phyloP scores from a whole-genome alignment of 805 yeast genomes.

The Suhomyces sp. region DNA sequence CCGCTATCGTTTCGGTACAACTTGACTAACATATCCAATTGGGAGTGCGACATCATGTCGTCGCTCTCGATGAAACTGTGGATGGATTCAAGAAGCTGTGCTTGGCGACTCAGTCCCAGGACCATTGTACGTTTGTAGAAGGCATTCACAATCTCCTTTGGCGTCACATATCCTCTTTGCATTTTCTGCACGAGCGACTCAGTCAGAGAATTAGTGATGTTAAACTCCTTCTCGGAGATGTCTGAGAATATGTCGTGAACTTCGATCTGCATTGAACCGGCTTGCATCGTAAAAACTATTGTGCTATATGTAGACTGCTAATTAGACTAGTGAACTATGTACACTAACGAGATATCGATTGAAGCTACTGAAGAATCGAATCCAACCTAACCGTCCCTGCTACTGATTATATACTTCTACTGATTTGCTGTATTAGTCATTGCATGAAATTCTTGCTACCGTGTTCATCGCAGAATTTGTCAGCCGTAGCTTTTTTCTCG shows the following conservation, averaged over 20 bases:
- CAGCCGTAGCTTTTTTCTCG: background rate
- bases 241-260: background rate
- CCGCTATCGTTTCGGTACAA: background rate
- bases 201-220: conserved; percentile 42
- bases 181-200: conserved; percentile 39
- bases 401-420: background rate
- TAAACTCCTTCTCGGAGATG: conserved; percentile 27
- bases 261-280: background rate
- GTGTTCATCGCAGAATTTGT: background rate
- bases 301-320: background rate
- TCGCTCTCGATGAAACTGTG: background rate
- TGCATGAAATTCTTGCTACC: background rate
- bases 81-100: background rate
- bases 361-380: too few relatives aligned
- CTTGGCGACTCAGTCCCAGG: background rate
- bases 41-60: background rate
- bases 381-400: background rate
- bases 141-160: conserved; percentile 54
- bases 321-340: too few relatives aligned
- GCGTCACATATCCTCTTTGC: conserved; percentile 42
- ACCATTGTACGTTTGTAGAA: conserved; percentile 46
- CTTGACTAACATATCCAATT: background rate
- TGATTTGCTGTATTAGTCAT: background rate
- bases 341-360: too few relatives aligned
- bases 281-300: background rate